Percentiles rank a stretch among this genome's conserved stretches.
Conservation (phyloP, 768 basidiomycete species). For the Termitomyces titanicus region DNA sequence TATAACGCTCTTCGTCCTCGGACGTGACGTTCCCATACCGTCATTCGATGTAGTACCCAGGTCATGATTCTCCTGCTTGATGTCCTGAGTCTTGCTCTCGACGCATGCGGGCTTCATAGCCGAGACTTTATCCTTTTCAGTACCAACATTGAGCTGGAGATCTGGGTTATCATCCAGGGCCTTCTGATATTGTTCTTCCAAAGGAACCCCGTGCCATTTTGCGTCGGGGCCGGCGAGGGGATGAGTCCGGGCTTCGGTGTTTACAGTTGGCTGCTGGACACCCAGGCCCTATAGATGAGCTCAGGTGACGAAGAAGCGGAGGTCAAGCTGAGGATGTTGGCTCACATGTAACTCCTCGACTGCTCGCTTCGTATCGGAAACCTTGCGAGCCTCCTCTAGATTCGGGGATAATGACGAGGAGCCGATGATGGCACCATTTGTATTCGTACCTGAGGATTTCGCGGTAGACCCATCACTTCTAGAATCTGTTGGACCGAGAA, state of each 20-base stretch:
- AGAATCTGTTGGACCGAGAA: neutral
- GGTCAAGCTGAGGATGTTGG: neutral
- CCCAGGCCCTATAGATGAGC: neutral
- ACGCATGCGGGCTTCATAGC: neutral
- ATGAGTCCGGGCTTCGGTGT: slow-evolving; percentile 14
- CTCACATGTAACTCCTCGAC: slow-evolving; percentile 4
- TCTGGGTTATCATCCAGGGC: slow-evolving; percentile 16
- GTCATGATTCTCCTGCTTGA: neutral
- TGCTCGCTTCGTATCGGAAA: neutral
- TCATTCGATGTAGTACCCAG: neutral
- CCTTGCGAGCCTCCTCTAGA: neutral
- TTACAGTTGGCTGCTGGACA: slow-evolving; percentile 6
- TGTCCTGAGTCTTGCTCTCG: neutral
- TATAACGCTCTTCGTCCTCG: slow-evolving; percentile 2
- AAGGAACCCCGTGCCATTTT: slow-evolving; percentile 15
- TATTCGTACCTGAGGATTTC: neutral
- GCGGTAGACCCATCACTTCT: neutral
- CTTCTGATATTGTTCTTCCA: slow-evolving; percentile 15
- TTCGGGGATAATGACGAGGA: neutral
- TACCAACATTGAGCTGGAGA: slow-evolving; percentile 9
- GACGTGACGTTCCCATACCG: neutral
- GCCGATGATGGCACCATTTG: neutral
- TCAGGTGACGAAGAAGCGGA: neutral
- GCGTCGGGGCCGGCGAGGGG: slow-evolving; percentile 14
- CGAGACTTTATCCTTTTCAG: neutral